Base-by-base conservation (phyloP, 805 yeast genomes). In the Priceomyces haplophilus region DNA sequence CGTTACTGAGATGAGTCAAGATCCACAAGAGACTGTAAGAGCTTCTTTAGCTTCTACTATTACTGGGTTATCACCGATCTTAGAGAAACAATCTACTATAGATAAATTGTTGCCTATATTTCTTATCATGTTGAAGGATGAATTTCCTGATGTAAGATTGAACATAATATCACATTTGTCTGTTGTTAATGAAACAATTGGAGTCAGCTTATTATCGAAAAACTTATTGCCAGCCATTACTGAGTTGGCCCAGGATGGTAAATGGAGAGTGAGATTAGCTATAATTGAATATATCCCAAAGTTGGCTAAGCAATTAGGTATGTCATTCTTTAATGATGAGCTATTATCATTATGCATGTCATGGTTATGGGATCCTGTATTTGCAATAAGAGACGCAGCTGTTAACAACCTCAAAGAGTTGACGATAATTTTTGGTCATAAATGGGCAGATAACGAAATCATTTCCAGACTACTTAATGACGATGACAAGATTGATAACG, bases 321-420 rank as follows among this genome's bases (percentile, higher is more conserved):
- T 86, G 41, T 82, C 88, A 21, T 89, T 91, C 58, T 93, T 93
- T 67, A 93, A 93, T 64, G 86, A 88, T 61, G 96, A 90, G 56
- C 74, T 93, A 51, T 89, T 95, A 49, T 83, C 86, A 38, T 73
- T 93, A 53, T 93, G 97, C 57, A 79, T 93, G 79, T 85, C 90
- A n/a, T 93, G 99, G 98, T 73, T 93, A 51, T 90, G 97, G 96
- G 99, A 93, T 68, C 86, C 90, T 3, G 99, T 93, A 31, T 93
- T 80, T 67, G 90, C 98, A 4, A 90, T 93, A 47, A 82, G 99
- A 65, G 95, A 88, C 52, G 99, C 99, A 7, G 98, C 98, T 1
- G 95, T 93, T 24, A 70, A 73, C 43, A 93, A 90, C 63, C 72
- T 93, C 53, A 82, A 78, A 52, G 82, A 84, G 52, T 73, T 93